Percentiles rank a stretch among this genome's conserved stretches.
These are phyloP conservation scores for Aspergillus spinulosporus DNA, from an alignment of 2,329 filamentous ascomycete species.

Conservation along the genomic window DNA sequence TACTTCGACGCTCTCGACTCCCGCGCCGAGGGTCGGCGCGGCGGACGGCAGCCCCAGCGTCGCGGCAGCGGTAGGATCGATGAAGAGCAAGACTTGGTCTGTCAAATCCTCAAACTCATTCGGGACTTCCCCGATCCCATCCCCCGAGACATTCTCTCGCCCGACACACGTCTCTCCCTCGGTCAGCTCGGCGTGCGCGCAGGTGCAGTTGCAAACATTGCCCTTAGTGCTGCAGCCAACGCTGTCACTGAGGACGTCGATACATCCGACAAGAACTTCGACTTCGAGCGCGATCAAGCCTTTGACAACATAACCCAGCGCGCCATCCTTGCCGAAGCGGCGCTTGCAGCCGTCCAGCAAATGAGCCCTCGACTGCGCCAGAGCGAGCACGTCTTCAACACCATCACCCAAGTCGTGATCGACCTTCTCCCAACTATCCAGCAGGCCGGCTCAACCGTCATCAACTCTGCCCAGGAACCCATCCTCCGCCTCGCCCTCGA, in stretches of 20 bases:
- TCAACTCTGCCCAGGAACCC: neutral
- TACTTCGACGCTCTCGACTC: slow-evolving; percentile 3
- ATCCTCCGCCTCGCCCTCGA: neutral
- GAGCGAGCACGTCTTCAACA: neutral
- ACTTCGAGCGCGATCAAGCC: neutral
- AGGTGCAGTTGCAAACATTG: neutral
- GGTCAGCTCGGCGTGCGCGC: neutral
- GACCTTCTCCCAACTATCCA: neutral
- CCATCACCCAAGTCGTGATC: neutral
- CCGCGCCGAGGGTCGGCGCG: neutral
- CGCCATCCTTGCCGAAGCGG: neutral
- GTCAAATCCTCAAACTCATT: neutral
- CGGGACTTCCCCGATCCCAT: neutral
- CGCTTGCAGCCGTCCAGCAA: neutral
- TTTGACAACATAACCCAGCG: neutral
- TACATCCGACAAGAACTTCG: neutral
- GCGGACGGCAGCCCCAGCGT: neutral
- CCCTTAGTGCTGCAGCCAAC: neutral
- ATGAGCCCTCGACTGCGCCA: neutral
- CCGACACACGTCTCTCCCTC: neutral
- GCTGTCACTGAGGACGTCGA: neutral
- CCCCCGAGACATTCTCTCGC: neutral
- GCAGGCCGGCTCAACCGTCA: neutral
- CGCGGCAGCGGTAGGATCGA: neutral
- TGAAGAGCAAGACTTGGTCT: neutral